A percentile compares a stretch with the other conserved stretches of the same genome.
These are phyloP conservation scores for Arabidopsis hybrid DNA, from an alignment of 441 rosid species.

Conservation along the genomic window DNA sequence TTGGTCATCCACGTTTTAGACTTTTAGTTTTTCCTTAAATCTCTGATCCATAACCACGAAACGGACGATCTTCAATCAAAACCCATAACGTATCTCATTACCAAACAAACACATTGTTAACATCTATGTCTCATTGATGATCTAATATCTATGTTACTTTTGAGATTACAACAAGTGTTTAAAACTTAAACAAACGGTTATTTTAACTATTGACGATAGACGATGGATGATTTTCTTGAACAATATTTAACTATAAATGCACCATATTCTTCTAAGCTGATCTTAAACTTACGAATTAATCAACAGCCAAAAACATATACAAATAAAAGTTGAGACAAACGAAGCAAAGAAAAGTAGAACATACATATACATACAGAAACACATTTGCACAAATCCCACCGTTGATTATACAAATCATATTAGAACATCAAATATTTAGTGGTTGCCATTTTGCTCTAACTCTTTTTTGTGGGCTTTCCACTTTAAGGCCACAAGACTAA, in stretches of 20 bases:
- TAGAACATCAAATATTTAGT: conserved; percentile 4
- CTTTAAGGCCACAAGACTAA: conserved; percentile 35
- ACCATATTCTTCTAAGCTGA: neutral
- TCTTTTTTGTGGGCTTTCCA: conserved; percentile 41
- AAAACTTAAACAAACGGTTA: neutral
- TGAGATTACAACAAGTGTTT: conserved; percentile 23
- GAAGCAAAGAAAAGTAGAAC: neutral
- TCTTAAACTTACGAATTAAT: neutral
- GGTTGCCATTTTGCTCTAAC: conserved; percentile 34
- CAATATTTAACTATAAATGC: neutral
- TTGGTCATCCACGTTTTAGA: conserved; percentile 2
- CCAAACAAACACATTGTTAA: neutral
- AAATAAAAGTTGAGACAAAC: conserved; percentile 6
- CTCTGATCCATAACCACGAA: neutral
- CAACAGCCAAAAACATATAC: conserved; percentile 20
- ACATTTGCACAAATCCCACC: conserved; percentile 11
- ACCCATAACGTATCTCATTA: neutral
- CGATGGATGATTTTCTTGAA: neutral
- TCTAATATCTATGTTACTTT: no score
- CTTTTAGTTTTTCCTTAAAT: neutral
- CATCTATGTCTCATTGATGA: neutral
- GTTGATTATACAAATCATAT: neutral
- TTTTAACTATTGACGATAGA: no score
- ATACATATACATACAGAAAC: conserved; percentile 6
- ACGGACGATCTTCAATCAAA: neutral